Evolutionary conservation across 805 yeast species (phyloP), one percentile per base, ranked within the genome.

Genomic region (Candida taoyuanica): DNA sequence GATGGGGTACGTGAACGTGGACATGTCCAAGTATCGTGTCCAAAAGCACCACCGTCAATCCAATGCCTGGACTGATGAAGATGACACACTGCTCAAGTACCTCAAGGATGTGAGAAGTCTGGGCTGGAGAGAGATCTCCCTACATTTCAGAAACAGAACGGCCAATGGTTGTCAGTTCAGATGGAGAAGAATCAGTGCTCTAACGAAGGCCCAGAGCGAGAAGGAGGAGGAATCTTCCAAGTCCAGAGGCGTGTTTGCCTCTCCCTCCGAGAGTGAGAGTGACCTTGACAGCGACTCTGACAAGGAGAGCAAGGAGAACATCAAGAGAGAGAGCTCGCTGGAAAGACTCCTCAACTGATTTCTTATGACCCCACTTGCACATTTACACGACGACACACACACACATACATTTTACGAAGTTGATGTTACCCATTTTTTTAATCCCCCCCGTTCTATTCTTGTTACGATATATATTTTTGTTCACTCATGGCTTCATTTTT

Each of bases 91-190:
- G 14, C 60, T 80, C 39, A 65, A 83, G 34, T 75, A 74, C 47
- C 64, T 81, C 49, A 81, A 81, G 57, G 88, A 82, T 50, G 75
- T 70, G 43, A 76, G 74, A 52, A 79, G 78, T 53, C 63, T 81
- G 39, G 88, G 88, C 2, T 81, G 89, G 89, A 71, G 83, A 58
- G 88, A 82, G 46, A 81, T 81, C 40, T 78, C 85, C 3, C 59
- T 74, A 20, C 77, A 78, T 48, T 81, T 81, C 60, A 71, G 74
- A 33, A 77, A 76, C 54, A 62, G 89, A 48, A 81, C 88, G 7
- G 81, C 87, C 26, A 81, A 80, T 55, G 86, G 86, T 3, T 80
- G 87, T 53, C 86, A 80, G 56, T 80, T 80, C 56, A 70, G 89
- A 48, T 81, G 88, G 88, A 68, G 89, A 52, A 62, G 89, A 43